Evolutionary conservation across 2,329 filamentous ascomycete species (phyloP).

Genomic region (Eutypa lata): DNA sequence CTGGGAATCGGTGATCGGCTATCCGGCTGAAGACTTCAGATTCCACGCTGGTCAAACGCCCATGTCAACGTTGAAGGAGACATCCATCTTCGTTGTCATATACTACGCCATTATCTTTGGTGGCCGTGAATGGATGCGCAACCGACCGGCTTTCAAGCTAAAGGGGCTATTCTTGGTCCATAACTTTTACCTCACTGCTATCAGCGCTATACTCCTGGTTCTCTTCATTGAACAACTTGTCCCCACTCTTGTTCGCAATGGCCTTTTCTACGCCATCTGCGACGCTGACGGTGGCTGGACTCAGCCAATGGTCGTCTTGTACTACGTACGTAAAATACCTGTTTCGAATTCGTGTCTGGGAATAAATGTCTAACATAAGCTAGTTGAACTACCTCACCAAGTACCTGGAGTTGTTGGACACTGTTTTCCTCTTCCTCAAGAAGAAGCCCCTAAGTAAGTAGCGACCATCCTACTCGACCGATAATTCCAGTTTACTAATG

Average conservation of each 20-base stretch:
- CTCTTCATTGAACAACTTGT: constrained; percentile 91
- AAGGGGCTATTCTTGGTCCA: constrained; percentile 90
- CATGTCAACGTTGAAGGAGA: constrained; percentile 85
- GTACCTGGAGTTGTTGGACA: constrained; percentile 93
- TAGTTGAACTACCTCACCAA: constrained; percentile 98
- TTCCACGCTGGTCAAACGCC: constrained; percentile 81
- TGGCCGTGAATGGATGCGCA: constrained; percentile 88
- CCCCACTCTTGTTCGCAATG: constrained; percentile 74
- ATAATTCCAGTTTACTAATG: neutral
- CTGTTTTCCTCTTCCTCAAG: constrained; percentile 96
- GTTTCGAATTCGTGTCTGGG: neutral
- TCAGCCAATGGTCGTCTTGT: constrained; percentile 85
- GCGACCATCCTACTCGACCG: neutral
- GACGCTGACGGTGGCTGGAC: constrained; percentile 83
- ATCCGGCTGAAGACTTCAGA: constrained; percentile 79
- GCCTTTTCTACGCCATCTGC: constrained; percentile 89
- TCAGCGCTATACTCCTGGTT: constrained; percentile 75
- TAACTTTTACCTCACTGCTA: constrained; percentile 88
- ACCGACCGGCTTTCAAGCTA: constrained; percentile 79
- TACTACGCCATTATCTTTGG: constrained; percentile 96
- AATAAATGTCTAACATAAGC: constrained; percentile 34
- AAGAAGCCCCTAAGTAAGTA: constrained; percentile 89
- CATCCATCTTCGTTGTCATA: constrained; percentile 72
- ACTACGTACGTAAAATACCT: constrained; percentile 71
- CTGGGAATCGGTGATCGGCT: constrained; percentile 74